Percentiles rank a stretch among this genome's conserved stretches.
These are phyloP conservation scores for Pichia cabralensis DNA, from an alignment of 805 yeast genomes.

Conservation along the genomic window DNA sequence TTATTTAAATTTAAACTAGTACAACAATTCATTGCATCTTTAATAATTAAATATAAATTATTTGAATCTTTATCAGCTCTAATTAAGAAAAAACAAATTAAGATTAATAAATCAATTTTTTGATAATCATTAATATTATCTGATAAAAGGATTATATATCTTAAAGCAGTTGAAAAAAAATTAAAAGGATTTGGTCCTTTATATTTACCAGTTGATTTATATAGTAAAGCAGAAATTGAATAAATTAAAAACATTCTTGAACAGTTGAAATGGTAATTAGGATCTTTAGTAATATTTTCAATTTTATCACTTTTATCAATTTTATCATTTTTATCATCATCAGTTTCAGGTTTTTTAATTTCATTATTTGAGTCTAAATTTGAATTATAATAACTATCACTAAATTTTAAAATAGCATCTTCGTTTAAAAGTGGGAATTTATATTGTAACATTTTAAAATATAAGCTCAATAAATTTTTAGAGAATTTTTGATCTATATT, in stretches of 20 bases:
- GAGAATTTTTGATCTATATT: constrained; percentile 41
- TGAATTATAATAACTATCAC: constrained; percentile 32
- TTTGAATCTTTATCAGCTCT: constrained; percentile 54
- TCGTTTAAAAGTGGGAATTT: constrained; percentile 49
- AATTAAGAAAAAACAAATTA: constrained; percentile 45
- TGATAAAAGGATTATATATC: constrained; percentile 40
- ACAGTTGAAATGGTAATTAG: constrained; percentile 41
- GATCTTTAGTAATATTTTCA: constrained; percentile 16
- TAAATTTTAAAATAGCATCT: constrained; percentile 39
- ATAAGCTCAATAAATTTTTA: constrained; percentile 42
- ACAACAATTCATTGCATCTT: constrained; percentile 42
- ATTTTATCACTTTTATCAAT: background rate
- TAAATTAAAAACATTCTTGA: constrained; percentile 48
- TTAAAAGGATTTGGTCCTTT: constrained; percentile 44
- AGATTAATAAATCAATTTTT: constrained; percentile 41
- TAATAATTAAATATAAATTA: constrained; percentile 41
- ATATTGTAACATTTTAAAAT: constrained; percentile 44
- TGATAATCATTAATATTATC: constrained; percentile 30
- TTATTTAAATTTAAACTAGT: constrained; percentile 29
- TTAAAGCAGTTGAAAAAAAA: constrained; percentile 49
- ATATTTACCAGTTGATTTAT: constrained; percentile 47
- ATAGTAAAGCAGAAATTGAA: constrained; percentile 41
- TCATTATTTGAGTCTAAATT: background rate
- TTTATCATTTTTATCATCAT: constrained; percentile 11
- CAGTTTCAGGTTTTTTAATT: constrained; percentile 10